These are phyloP conservation scores for Collybia mongolica DNA, from an alignment of 768 basidiomycete species.

Conservation along the genomic window DNA sequence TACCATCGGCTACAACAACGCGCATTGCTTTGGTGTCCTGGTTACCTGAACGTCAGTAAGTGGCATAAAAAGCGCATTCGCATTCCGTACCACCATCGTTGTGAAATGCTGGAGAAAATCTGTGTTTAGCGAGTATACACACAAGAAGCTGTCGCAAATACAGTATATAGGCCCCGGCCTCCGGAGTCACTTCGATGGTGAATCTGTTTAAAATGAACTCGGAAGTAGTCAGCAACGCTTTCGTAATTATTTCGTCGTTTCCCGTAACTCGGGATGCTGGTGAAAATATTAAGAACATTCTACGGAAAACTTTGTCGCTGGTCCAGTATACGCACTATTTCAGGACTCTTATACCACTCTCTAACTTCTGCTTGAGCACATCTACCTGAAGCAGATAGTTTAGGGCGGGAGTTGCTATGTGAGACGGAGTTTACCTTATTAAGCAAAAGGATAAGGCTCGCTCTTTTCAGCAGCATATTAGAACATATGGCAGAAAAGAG, in stretches of 20 bases:
- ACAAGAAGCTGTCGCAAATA: slow-evolving; percentile 26
- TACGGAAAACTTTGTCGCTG: not conserved
- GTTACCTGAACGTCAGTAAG: slow-evolving; percentile 2
- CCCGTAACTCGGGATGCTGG: slow-evolving; percentile 76
- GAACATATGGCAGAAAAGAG: slow-evolving; percentile 72
- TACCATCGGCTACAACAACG: slow-evolving; percentile 58
- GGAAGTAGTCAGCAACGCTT: slow-evolving; percentile 79
- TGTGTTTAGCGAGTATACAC: slow-evolving; percentile 7
- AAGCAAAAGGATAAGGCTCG: slow-evolving; percentile 70
- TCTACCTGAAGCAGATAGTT: slow-evolving; percentile 50
- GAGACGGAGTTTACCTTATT: slow-evolving; percentile 58
- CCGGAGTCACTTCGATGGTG: slow-evolving; percentile 74
- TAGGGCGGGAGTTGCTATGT: not conserved
- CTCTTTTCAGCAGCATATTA: slow-evolving; percentile 68
- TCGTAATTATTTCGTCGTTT: slow-evolving; percentile 75
- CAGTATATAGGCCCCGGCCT: slow-evolving; percentile 73
- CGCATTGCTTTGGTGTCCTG: slow-evolving; percentile 68
- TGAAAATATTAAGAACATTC: not conserved
- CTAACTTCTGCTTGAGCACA: slow-evolving; percentile 67
- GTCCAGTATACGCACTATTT: slow-evolving; percentile 60
- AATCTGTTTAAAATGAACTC: slow-evolving; percentile 79
- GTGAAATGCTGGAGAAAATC: slow-evolving; percentile 51
- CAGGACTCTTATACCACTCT: slow-evolving; percentile 62
- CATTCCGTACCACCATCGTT: slow-evolving; percentile 53
- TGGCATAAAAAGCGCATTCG: not conserved